A percentile compares a stretch with the other conserved stretches of the same genome.
Evolutionary conservation across 179 eudicot genomes (phyloP).

Genomic region (Actinidia arguta): DNA sequence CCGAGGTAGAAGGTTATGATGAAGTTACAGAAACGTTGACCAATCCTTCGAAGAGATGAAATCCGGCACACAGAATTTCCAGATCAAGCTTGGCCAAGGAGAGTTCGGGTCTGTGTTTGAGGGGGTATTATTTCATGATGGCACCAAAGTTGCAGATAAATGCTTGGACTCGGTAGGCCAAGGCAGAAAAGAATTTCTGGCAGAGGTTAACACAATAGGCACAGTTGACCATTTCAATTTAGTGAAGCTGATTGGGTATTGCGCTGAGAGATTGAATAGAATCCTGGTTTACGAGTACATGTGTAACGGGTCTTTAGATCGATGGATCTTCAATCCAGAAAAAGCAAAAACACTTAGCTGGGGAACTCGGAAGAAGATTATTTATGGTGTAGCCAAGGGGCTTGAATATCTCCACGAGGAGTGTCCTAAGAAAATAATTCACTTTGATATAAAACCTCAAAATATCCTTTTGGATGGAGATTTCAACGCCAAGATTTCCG

Average conservation of each 20-base stretch:
- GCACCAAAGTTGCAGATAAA: constrained; percentile 23
- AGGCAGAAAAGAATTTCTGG: constrained; percentile 18
- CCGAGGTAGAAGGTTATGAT: background rate
- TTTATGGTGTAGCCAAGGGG: constrained; percentile 6
- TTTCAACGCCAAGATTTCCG: constrained; percentile 20
- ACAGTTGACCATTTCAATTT: constrained; percentile 19
- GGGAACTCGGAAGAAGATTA: background rate
- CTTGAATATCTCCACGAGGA: constrained; percentile 18
- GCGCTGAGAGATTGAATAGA: constrained; percentile 11
- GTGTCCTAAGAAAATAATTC: background rate
- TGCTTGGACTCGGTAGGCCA: constrained; percentile 7
- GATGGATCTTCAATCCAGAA: constrained; percentile 11
- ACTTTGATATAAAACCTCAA: constrained; percentile 20
- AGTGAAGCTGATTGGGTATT: constrained; percentile 21
- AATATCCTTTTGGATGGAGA: constrained; percentile 22
- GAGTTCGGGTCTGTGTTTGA: constrained; percentile 19
- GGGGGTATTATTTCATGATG: constrained; percentile 11
- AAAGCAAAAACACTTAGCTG: background rate
- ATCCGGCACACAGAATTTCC: background rate
- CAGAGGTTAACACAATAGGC: constrained; percentile 23
- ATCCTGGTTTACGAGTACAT: constrained; percentile 13
- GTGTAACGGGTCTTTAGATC: constrained; percentile 17
- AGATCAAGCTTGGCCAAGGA: constrained; percentile 18
- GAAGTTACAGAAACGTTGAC: background rate
- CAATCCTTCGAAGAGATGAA: constrained; percentile 8